Evolutionary conservation across 2,329 filamentous ascomycete species (phyloP).

Genomic region (Neurospora sp.): DNA sequence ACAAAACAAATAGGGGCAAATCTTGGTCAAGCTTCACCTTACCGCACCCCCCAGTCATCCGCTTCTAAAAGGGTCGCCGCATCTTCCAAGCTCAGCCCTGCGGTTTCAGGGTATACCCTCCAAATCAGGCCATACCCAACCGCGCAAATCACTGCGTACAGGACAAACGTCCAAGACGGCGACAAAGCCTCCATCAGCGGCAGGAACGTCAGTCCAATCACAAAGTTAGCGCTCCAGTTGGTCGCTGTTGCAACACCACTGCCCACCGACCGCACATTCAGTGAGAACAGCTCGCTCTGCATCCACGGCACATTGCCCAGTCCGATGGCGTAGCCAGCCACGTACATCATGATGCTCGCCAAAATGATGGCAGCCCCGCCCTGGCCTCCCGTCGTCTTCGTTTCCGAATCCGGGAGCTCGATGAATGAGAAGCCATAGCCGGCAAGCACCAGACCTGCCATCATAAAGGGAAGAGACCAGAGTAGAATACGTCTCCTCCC

Average conservation of each 20-base stretch:
- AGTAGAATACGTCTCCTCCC: conserved; percentile 74
- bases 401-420: conserved; percentile 27
- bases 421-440: conserved; percentile 64
- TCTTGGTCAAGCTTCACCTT: conserved; percentile 15
- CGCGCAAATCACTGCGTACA: conserved; percentile 67
- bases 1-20: not conserved
- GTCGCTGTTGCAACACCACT: conserved; percentile 68
- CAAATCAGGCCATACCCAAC: conserved; percentile 60
- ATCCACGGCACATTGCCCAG: conserved; percentile 94
- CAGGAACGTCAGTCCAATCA: conserved; percentile 78
- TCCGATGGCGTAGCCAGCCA: conserved; percentile 76
- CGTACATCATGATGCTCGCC: conserved; percentile 69
- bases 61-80: conserved; percentile 60
- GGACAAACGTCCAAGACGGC: conserved; percentile 66
- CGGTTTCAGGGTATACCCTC: conserved; percentile 78
- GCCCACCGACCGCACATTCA: conserved; percentile 62
- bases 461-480: conserved; percentile 78
- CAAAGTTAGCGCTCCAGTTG: conserved; percentile 80
- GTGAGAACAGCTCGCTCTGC: conserved; percentile 83
- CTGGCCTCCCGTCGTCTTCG: conserved; percentile 11
- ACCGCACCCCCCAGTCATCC: conserved; percentile 64
- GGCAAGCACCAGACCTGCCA: conserved; percentile 59
- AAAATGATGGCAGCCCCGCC: conserved; percentile 52
- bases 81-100: conserved; percentile 72
- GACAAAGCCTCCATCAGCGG: conserved; percentile 73